Evolutionary conservation across 2,329 filamentous ascomycete species (phyloP).

Genomic region (Arthrobotrys pseudoclavata): DNA sequence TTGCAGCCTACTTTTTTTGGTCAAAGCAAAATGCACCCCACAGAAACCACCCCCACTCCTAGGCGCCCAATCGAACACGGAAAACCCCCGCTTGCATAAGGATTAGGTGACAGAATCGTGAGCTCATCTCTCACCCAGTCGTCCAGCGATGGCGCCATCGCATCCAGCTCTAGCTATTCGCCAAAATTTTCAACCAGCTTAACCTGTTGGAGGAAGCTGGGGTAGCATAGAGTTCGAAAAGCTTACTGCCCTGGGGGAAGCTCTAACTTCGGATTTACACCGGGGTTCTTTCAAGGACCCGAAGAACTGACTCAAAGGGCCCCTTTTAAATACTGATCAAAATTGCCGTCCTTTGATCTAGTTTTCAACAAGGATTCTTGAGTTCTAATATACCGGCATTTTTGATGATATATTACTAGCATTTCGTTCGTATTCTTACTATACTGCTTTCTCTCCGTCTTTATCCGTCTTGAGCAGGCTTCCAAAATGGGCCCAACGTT

Average conservation of each 20-base stretch:
- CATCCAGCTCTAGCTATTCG: not conserved
- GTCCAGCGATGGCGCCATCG: conserved; percentile 50
- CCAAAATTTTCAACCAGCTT: conserved; percentile 36
- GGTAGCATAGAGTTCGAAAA: conserved; percentile 38
- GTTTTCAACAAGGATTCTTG: conserved; percentile 8
- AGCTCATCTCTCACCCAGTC: conserved; percentile 42
- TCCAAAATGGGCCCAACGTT: conserved; percentile 47
- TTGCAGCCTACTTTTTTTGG: conserved; percentile 26
- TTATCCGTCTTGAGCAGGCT: conserved; percentile 6
- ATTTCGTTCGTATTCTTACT: not conserved
- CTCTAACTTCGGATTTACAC: conserved; percentile 38
- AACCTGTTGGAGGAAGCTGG: conserved; percentile 32
- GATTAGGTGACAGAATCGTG: conserved; percentile 47
- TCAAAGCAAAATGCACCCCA: conserved; percentile 23
- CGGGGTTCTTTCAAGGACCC: conserved; percentile 6
- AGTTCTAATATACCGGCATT: conserved; percentile 11
- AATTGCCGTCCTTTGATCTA: conserved; percentile 5
- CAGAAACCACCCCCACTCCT: conserved; percentile 29
- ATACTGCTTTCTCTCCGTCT: not conserved
- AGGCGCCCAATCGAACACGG: conserved; percentile 28
- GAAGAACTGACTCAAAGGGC: conserved; percentile 9
- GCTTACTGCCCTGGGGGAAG: conserved; percentile 27
- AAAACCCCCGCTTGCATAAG: conserved; percentile 49
- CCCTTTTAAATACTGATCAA: conserved; percentile 19
- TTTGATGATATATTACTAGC: not conserved